phyloP scores from a whole-genome alignment of 768 basidiomycete genomes.

The Exidia glandulosa region DNA sequence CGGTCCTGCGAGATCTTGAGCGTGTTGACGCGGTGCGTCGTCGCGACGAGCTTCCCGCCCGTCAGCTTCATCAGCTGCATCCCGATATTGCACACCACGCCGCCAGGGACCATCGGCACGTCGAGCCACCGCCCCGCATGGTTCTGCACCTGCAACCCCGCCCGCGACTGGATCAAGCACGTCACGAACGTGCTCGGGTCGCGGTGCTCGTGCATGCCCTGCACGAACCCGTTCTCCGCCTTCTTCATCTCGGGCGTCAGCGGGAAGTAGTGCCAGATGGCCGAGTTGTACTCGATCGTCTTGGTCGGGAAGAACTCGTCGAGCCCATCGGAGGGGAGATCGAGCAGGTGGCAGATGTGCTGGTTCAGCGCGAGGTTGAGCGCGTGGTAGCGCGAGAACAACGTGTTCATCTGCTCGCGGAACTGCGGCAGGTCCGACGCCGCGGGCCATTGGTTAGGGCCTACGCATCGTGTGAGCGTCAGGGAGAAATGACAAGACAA shows the following conservation, averaged over 20 bases:
- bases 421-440: conserved; percentile 18
- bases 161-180: conserved; percentile 19
- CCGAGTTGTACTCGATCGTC: conserved; percentile 17
- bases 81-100: conserved; percentile 23
- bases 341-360: conserved; percentile 18
- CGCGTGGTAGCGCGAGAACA: conserved; percentile 16
- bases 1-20: conserved; percentile 19
- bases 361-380: conserved; percentile 20
- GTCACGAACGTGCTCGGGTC: conserved; percentile 22
- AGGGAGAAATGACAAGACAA: background rate
- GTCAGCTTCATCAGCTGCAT: conserved; percentile 21
- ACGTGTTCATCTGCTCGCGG: conserved; percentile 15
- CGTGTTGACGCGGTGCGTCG: conserved; percentile 22
- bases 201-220: conserved; percentile 23
- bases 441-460: conserved; percentile 22
- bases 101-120: conserved; percentile 18
- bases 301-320: conserved; percentile 16
- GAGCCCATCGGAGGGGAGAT: conserved; percentile 11
- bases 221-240: conserved; percentile 17
- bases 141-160: conserved; percentile 20
- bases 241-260: conserved; percentile 12
- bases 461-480: conserved; percentile 9
- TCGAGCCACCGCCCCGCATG: conserved; percentile 19
- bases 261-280: conserved; percentile 23
- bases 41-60: conserved; percentile 19